Evolutionary conservation across 345 rosid species (phyloP).

Genomic region (Salix suchowensis): DNA sequence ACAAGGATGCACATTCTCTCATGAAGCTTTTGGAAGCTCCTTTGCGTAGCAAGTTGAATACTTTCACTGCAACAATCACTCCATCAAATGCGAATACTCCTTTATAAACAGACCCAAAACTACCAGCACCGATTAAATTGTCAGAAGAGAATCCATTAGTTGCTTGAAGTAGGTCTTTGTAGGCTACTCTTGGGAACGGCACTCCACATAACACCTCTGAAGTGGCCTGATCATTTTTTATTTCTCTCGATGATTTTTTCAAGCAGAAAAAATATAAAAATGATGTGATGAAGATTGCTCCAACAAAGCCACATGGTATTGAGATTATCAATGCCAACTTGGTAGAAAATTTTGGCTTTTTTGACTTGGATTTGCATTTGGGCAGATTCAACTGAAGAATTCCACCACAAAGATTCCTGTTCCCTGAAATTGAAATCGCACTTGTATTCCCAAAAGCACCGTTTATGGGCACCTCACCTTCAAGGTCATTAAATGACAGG

Average conservation of each 20-base stretch:
- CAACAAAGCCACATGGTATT: neutral
- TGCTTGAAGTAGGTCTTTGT: neutral
- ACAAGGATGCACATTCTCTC: neutral
- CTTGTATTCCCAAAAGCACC: slow-evolving; percentile 14
- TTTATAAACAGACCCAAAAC: neutral
- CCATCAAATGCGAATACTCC: neutral
- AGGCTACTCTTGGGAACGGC: neutral
- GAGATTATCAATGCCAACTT: neutral
- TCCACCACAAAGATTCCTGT: slow-evolving; percentile 12
- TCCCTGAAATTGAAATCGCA: neutral
- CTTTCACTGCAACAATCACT: neutral
- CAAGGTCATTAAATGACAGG: slow-evolving; percentile 12
- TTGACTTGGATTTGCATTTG: neutral
- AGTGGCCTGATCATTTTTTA: neutral
- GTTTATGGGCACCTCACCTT: slow-evolving; percentile 6
- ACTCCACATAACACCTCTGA: neutral
- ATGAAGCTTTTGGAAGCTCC: slow-evolving; percentile 1
- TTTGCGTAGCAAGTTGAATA: neutral
- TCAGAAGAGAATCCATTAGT: neutral
- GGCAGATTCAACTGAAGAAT: neutral
- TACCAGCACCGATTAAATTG: neutral
- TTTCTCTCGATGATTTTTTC: neutral
- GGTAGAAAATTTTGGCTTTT: neutral
- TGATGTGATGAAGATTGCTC: neutral
- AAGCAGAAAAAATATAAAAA: neutral